Base-by-base conservation (phyloP, 805 yeast species). In the Ogataea polymorpha region DNA sequence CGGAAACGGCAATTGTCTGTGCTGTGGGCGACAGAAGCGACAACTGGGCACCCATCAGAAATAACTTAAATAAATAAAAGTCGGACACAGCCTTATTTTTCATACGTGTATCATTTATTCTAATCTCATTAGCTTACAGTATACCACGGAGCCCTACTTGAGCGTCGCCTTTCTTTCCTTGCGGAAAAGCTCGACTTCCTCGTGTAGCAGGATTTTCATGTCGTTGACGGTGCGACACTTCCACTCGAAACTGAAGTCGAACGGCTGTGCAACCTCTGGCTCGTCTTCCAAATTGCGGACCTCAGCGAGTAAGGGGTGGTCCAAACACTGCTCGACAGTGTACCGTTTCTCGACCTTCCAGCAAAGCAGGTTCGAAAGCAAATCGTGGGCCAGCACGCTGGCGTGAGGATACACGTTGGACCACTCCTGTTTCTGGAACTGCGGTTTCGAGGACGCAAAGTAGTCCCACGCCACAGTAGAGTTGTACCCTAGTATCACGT, bases 1-100 rank as follows among this genome's bases (percentile, higher is more conserved):
- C 90, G 16, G 91, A 88, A 2, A 89, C 73, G 6, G 95, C 96
- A 54, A 91, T 86, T 1, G 96, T 86, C 3, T 95, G 89, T 1
- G 96, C 88, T 3, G 95, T 80, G 10, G 96, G 96, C 8, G 96
- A 86, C 59, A 88, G 66, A 24, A 86, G 69, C 2, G 97, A 90
- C 45, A 91, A 67, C 58, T 85, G 86, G 11, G 86, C 87, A 12
- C 96, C 97, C 97, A 90, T 89, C n/a, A 14, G 7, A 34, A 23
- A 18, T 17, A 29, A 21, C 6, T 25, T 25, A 17, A 18, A 24
- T 28, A 26, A 39, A 9, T 13, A 35, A 32, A 12, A 10, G n/a
- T 11, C 6, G 13, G 27, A 24, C 42, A 39, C 41, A 30, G 41
- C 41, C 39, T n/a, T 23, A 35, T 23, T 31, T 37, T 17, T 14